These are phyloP conservation scores for Verticillium zaregamsianum DNA, from an alignment of 2,329 filamentous ascomycete genomes.

Conservation along the genomic window DNA sequence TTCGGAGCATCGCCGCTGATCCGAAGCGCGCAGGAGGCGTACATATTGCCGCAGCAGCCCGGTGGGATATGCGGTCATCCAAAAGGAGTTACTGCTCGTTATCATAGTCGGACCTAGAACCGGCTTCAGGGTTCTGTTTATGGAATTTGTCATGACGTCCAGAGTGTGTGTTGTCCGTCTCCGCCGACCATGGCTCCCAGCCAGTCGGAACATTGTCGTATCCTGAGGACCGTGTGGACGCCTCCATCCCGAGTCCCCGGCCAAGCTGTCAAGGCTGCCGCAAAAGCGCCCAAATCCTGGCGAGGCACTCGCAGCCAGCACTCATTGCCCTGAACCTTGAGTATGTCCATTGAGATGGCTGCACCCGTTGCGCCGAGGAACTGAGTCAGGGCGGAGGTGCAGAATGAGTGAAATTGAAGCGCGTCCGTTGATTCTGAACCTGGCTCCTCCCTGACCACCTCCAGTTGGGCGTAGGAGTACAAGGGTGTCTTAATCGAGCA, in stretches of 20 bases:
- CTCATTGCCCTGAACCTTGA: conserved; percentile 52
- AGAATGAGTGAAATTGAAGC: conserved; percentile 58
- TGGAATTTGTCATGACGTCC: conserved; percentile 24
- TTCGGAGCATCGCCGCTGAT: not conserved
- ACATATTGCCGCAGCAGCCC: not conserved
- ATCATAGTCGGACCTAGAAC: conserved; percentile 2
- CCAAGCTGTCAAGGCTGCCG: conserved; percentile 65
- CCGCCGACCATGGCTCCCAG: conserved; percentile 55
- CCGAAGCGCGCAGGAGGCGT: not conserved
- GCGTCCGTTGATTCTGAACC: conserved; percentile 44
- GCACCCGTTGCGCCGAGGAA: conserved; percentile 68
- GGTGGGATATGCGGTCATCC: not conserved
- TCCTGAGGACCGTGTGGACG: conserved; percentile 45
- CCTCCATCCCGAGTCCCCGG: conserved; percentile 39
- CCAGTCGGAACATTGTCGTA: conserved; percentile 60
- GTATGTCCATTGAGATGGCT: conserved; percentile 65
- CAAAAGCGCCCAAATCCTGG: conserved; percentile 55
- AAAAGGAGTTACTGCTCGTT: conserved; percentile 11
- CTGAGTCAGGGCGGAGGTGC: conserved; percentile 58
- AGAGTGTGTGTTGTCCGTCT: conserved; percentile 41
- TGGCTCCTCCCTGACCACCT: conserved; percentile 33
- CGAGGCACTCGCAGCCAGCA: conserved; percentile 64
- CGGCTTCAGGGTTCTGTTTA: not conserved
- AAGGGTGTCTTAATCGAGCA: conserved; percentile 47
- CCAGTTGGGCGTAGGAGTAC: conserved; percentile 54